Conservation (phyloP, 768 basidiomycete genomes). For the Candolleomyces eurysporus region DNA sequence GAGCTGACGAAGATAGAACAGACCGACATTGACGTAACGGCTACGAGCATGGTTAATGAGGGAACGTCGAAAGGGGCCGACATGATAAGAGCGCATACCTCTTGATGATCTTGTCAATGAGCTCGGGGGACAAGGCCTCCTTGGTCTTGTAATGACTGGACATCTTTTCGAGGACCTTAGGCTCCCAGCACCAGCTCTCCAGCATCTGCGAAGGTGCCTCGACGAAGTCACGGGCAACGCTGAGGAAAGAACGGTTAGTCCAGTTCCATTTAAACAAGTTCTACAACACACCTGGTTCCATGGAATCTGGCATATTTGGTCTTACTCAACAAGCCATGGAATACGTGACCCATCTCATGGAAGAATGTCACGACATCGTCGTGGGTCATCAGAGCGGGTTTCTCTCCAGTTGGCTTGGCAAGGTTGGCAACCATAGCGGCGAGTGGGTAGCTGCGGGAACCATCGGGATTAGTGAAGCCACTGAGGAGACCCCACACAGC, state of each 20-base stretch:
- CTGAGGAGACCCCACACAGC: conserved; percentile 79
- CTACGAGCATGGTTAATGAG: conserved; percentile 23
- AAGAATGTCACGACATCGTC: conserved; percentile 89
- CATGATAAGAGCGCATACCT: conserved; percentile 40
- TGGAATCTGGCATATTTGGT: conserved; percentile 79
- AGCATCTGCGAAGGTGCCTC: conserved; percentile 93
- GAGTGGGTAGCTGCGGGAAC: conserved; percentile 68
- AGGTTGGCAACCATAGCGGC: conserved; percentile 90
- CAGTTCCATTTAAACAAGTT: neutral
- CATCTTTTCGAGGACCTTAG: conserved; percentile 71
- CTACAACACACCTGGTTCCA: conserved; percentile 54
- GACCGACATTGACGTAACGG: conserved; percentile 78
- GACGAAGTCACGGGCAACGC: conserved; percentile 79
- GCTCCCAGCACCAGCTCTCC: conserved; percentile 94
- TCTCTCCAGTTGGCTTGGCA: conserved; percentile 77
- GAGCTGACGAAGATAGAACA: conserved; percentile 79
- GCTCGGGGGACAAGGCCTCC: conserved; percentile 63
- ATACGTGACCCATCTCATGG: conserved; percentile 85
- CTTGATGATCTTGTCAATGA: conserved; percentile 79
- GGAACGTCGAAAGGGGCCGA: neutral
- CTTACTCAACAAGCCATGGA: conserved; percentile 65
- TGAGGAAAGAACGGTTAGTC: conserved; percentile 9
- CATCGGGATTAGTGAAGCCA: conserved; percentile 57
- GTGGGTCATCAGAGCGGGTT: conserved; percentile 84
- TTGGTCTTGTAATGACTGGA: conserved; percentile 79